These are phyloP conservation scores for Stentor coeruleus DNA, from an alignment of 73 alveolate species.

Conservation along the genomic window DNA sequence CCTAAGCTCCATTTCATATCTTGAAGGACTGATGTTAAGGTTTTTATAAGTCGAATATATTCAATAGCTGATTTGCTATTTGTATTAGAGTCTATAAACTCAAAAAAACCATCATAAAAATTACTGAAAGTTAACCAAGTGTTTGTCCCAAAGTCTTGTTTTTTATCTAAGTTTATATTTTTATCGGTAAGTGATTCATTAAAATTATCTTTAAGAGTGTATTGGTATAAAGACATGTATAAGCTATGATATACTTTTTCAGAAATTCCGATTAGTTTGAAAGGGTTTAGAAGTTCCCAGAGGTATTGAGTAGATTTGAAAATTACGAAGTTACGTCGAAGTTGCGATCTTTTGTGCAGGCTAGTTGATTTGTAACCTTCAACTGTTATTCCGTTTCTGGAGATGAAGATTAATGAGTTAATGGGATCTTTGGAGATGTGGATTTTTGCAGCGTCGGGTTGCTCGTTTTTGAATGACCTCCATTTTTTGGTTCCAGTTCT, in stretches of 20 bases:
- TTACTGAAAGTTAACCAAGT: neutral
- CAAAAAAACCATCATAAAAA: neutral
- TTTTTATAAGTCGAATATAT: neutral
- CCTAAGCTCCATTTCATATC: neutral
- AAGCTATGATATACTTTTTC: constrained; percentile 13
- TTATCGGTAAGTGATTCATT: neutral
- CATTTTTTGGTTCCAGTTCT: neutral
- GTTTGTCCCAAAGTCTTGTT: neutral
- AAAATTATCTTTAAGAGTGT: neutral
- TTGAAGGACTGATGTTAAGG: neutral
- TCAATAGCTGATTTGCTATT: neutral
- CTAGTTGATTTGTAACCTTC: neutral
- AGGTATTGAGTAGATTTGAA: neutral
- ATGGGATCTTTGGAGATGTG: neutral
- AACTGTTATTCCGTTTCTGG: neutral
- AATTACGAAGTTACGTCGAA: neutral
- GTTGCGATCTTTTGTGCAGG: neutral
- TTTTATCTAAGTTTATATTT: neutral
- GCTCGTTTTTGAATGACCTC: neutral
- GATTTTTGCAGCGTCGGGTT: neutral
- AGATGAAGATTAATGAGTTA: neutral
- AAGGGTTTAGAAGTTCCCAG: neutral
- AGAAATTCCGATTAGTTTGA: neutral
- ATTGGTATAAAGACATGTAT: neutral
- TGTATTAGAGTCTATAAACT: neutral